Conservation (phyloP, 495 filamentous ascomycete genomes). For the Hypoxylon perforatum region DNA sequence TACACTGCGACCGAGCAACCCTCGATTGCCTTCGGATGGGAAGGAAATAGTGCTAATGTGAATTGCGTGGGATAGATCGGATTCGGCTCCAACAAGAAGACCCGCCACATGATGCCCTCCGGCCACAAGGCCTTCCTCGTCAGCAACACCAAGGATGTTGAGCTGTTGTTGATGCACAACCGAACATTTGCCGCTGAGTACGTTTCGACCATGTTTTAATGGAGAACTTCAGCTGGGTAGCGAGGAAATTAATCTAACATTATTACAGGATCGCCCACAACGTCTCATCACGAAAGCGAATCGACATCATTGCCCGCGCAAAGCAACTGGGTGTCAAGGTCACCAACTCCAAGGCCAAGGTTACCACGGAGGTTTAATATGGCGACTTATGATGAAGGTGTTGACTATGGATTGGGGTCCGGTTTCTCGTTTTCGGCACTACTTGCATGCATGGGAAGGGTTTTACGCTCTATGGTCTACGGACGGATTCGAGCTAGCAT, state of each 20-base stretch:
- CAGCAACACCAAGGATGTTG: constrained; percentile 92
- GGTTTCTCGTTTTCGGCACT: constrained; percentile 52
- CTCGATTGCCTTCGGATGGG: not conserved
- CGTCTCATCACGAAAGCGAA: constrained; percentile 97
- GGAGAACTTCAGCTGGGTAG: not conserved
- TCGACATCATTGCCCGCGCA: constrained; percentile 94
- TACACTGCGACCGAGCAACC: constrained; percentile 5
- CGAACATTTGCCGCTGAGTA: constrained; percentile 98
- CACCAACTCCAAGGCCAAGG: constrained; percentile 97
- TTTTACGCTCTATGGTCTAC: constrained; percentile 50
- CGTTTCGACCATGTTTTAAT: constrained; percentile 48
- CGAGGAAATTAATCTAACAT: constrained; percentile 36
- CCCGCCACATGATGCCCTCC: constrained; percentile 96
- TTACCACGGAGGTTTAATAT: constrained; percentile 92
- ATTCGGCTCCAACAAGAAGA: constrained; percentile 98
- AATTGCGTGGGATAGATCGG: constrained; percentile 75
- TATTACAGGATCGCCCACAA: constrained; percentile 88
- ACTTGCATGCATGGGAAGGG: constrained; percentile 51
- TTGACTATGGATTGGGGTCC: constrained; percentile 43
- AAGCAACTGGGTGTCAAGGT: constrained; percentile 99
- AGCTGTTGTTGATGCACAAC: constrained; percentile 99
- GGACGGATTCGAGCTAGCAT: constrained; percentile 50
- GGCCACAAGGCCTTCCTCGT: constrained; percentile 99
- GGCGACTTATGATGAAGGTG: constrained; percentile 30
- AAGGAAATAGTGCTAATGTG: constrained; percentile 9